Conservation (phyloP, 2,329 filamentous ascomycete species). For the Calonectria multiphialidica region DNA sequence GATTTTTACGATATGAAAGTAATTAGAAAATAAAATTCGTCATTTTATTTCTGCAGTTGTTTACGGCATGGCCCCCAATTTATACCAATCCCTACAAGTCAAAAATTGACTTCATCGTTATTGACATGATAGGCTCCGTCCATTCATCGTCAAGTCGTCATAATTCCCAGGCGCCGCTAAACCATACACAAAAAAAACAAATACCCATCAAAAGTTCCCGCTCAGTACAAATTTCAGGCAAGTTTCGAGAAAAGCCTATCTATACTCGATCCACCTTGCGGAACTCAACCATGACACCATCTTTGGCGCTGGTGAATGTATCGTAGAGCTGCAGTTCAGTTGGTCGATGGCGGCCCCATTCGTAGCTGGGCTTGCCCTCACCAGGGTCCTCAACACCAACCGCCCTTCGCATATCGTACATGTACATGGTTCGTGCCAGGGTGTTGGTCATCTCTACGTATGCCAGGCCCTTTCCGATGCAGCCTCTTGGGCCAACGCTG, state of each 20-base stretch:
- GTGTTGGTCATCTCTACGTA: constrained; percentile 76
- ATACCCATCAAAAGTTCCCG: background rate
- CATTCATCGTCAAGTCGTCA: background rate
- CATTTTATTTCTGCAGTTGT: background rate
- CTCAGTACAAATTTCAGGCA: background rate
- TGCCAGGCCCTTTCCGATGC: constrained; percentile 78
- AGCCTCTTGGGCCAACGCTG: constrained; percentile 76
- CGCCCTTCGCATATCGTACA: constrained; percentile 70
- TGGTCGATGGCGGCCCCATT: constrained; percentile 66
- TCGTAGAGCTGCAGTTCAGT: constrained; percentile 78
- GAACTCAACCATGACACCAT: constrained; percentile 78
- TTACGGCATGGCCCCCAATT: background rate
- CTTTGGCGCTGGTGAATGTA: constrained; percentile 80
- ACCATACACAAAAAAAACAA: background rate
- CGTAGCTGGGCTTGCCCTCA: constrained; percentile 61
- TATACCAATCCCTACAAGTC: background rate
- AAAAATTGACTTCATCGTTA: background rate
- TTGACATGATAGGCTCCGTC: background rate
- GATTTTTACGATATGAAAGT: background rate
- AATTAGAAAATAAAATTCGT: too few relatives aligned
- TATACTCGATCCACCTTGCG: constrained; percentile 43
- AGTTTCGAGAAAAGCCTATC: too few relatives aligned
- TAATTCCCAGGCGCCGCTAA: background rate
- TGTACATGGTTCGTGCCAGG: constrained; percentile 70
- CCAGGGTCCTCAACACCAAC: constrained; percentile 62